Evolutionary conservation across 2,329 filamentous ascomycete species (phyloP).

Genomic region (Cytospora mali): DNA sequence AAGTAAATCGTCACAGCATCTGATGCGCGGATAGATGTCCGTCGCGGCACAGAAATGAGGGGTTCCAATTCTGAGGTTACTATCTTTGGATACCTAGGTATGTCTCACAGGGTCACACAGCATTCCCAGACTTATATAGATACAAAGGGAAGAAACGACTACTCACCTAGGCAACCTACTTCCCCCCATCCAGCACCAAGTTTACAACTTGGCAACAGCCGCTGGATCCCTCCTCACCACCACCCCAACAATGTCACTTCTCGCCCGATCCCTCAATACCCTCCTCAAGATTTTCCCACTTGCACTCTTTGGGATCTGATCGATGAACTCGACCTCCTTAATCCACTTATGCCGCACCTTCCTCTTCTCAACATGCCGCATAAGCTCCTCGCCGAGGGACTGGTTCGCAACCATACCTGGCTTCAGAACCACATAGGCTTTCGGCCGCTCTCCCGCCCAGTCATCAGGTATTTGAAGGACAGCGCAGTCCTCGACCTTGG

Average conservation of each 20-base stretch:
- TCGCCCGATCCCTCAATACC: conserved; percentile 63
- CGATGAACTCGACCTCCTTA: conserved; percentile 50
- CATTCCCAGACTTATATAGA: no score
- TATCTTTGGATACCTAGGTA: no score
- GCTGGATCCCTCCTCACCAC: conserved; percentile 9
- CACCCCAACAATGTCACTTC: conserved; percentile 31
- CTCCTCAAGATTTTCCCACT: conserved; percentile 61
- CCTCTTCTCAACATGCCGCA: conserved; percentile 51
- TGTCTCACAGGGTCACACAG: no score
- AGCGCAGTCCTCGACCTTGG: conserved; percentile 58
- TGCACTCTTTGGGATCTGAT: conserved; percentile 58
- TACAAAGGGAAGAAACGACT: no score
- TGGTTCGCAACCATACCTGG: conserved; percentile 24
- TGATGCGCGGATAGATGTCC: no score
- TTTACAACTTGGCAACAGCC: conserved; percentile 4
- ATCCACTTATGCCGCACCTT: conserved; percentile 57
- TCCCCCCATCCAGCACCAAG: no score
- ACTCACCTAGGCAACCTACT: no score
- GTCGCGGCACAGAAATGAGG: no score
- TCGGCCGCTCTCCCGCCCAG: conserved; percentile 59
- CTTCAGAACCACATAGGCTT: conserved; percentile 62
- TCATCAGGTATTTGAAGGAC: conserved; percentile 57
- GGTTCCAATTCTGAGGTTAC: no score
- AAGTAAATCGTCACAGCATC: no score
- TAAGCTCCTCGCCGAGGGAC: conserved; percentile 43